phyloP scores from a whole-genome alignment of 805 yeast genomes.

The Starmerella floricola region DNA sequence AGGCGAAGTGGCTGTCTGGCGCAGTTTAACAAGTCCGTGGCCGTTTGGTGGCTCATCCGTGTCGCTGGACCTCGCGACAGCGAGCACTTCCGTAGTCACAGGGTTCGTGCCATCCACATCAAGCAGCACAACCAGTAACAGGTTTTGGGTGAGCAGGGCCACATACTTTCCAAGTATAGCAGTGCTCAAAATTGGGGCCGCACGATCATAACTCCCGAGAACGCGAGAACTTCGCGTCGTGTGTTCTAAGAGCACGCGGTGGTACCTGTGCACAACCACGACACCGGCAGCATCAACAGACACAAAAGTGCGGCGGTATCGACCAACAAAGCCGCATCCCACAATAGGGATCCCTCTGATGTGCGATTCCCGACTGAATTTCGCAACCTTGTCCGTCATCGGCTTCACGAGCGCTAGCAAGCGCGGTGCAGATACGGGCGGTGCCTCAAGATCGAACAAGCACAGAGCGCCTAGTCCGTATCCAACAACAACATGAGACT shows the following conservation, averaged over 20 bases:
- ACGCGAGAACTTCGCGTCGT: slow-evolving; percentile 39
- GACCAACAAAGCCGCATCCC: slow-evolving; percentile 39
- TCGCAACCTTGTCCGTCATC: slow-evolving; percentile 25
- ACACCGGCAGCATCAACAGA: slow-evolving; percentile 47
- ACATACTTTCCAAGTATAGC: neutral
- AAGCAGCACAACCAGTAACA: slow-evolving; percentile 3
- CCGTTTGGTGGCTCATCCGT: slow-evolving; percentile 18
- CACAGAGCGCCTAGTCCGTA: slow-evolving; percentile 50
- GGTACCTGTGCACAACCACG: slow-evolving; percentile 52
- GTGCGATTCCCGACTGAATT: slow-evolving; percentile 32
- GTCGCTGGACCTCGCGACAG: slow-evolving; percentile 12
- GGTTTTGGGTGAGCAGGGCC: slow-evolving; percentile 7
- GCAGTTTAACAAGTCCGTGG: slow-evolving; percentile 35
- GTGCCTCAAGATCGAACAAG: slow-evolving; percentile 49
- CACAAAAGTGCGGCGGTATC: slow-evolving; percentile 43
- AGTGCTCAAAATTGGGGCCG: slow-evolving; percentile 8
- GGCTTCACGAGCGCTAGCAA: slow-evolving; percentile 9
- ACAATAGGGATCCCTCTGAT: slow-evolving; percentile 31
- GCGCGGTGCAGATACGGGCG: slow-evolving; percentile 1
- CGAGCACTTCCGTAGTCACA: slow-evolving; percentile 2
- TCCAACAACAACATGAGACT: slow-evolving; percentile 58
- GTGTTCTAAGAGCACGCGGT: slow-evolving; percentile 43
- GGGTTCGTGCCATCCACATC: neutral
- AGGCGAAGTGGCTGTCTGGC: slow-evolving; percentile 38
- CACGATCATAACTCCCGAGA: slow-evolving; percentile 35